These are phyloP conservation scores for Friedmanniomyces simplex DNA, from an alignment of 495 filamentous ascomycete genomes.

Conservation along the genomic window DNA sequence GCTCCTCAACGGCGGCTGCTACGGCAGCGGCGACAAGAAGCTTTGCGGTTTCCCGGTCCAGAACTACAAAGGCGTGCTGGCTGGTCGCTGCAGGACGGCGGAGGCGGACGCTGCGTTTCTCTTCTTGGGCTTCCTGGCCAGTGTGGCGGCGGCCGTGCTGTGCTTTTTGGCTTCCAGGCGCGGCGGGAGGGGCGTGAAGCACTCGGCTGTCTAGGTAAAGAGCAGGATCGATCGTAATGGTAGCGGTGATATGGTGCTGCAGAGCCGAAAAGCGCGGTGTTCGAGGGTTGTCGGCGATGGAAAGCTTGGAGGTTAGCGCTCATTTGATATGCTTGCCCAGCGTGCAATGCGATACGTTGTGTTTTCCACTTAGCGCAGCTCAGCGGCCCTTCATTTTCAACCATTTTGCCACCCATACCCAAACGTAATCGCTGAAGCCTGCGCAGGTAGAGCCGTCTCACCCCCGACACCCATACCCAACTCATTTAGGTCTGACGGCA, in stretches of 20 bases:
- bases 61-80: not conserved
- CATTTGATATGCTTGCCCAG: not conserved
- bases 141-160: not conserved
- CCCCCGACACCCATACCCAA: not conserved
- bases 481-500: not conserved
- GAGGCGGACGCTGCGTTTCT: slow-evolving; percentile 14
- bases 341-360: not conserved
- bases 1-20: slow-evolving; percentile 10
- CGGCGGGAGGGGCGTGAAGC: not conserved
- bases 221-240: not conserved
- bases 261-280: not conserved
- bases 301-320: not conserved
- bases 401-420: not conserved
- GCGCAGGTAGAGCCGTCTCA: not conserved
- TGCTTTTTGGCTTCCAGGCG: not conserved
- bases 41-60: not conserved
- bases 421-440: not conserved
- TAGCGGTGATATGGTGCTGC: too few relatives aligned
- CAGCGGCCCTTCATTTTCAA: not conserved
- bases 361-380: not conserved
- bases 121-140: slow-evolving; percentile 10
- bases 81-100: not conserved
- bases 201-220: not conserved
- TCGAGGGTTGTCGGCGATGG: not conserved
- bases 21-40: not conserved